Conservation (phyloP, 805 yeast genomes). For the Saturnispora kantuleensis region DNA sequence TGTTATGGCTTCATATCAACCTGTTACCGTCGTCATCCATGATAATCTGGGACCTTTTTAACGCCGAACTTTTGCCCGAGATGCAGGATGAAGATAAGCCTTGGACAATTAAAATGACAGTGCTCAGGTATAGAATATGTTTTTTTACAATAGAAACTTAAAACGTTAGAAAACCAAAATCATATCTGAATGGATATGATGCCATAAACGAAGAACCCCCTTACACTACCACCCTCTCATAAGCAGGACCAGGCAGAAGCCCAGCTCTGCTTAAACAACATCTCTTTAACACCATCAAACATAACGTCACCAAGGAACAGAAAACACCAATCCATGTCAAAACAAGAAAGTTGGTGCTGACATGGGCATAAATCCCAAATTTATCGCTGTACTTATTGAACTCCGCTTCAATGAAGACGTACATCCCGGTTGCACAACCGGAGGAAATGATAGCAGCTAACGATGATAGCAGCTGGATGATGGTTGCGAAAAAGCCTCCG, state of each 20-base stretch:
- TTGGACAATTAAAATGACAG: too few species aligned
- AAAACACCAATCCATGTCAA: conserved; percentile 22
- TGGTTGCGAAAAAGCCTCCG: conserved; percentile 13
- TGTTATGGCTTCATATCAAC: too few species aligned
- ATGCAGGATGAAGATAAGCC: too few species aligned
- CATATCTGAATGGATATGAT: too few species aligned
- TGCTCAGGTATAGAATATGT: too few species aligned
- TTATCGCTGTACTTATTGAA: conserved; percentile 38
- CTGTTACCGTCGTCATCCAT: too few species aligned
- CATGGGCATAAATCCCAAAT: conserved; percentile 46
- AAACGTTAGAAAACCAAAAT: too few species aligned
- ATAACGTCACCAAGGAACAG: conserved; percentile 10
- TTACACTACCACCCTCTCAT: too few species aligned
- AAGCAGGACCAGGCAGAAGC: not conserved
- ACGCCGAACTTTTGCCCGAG: too few species aligned
- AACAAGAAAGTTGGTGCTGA: conserved; percentile 24
- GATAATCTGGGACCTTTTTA: too few species aligned
- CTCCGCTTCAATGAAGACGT: conserved; percentile 35
- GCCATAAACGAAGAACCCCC: too few species aligned
- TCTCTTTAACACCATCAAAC: conserved; percentile 13
- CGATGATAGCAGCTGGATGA: conserved; percentile 21
- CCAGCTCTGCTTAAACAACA: conserved; percentile 8
- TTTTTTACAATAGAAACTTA: too few species aligned
- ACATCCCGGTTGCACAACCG: conserved; percentile 46
- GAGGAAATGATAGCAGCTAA: conserved; percentile 14